These are phyloP conservation scores for Pecoramyces ruminantium DNA, from an alignment of 192 early-diverging fungal species.

Conservation along the genomic window DNA sequence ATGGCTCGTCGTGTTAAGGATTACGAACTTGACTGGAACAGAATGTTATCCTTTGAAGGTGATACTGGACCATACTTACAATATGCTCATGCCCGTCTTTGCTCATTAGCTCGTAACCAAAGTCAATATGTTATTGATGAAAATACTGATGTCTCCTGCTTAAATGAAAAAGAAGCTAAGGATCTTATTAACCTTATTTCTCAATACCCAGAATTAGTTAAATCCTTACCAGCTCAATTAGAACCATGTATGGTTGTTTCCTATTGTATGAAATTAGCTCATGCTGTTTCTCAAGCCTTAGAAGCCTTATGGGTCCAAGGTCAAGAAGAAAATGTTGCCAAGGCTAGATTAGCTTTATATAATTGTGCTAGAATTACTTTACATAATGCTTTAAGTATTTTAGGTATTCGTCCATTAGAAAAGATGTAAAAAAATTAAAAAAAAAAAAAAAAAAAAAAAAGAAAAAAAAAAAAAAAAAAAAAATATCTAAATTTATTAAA, in stretches of 20 bases:
- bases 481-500: too few relatives aligned
- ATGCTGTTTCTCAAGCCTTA: slow-evolving; percentile 58
- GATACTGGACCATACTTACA: slow-evolving; percentile 98
- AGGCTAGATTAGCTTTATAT: slow-evolving; percentile 78
- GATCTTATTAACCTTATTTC: slow-evolving; percentile 59
- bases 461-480: too few relatives aligned
- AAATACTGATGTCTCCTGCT: slow-evolving; percentile 34
- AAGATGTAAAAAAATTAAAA: slow-evolving; percentile 59
- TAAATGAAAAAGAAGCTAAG: slow-evolving; percentile 51
- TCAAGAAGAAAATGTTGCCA: slow-evolving; percentile 52
- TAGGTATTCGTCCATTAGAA: slow-evolving; percentile 71
- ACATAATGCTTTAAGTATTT: slow-evolving; percentile 64
- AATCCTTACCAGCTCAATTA: slow-evolving; percentile 33
- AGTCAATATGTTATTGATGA: slow-evolving; percentile 2
- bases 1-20: slow-evolving; percentile 78
- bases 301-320: slow-evolving; percentile 61
- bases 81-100: slow-evolving; percentile 93
- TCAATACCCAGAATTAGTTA: slow-evolving; percentile 72
- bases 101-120: slow-evolving; percentile 77
- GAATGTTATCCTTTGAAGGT: slow-evolving; percentile 91
- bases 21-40: slow-evolving; percentile 81
- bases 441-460: background rate
- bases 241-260: slow-evolving; percentile 78
- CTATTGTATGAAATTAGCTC: slow-evolving; percentile 68
- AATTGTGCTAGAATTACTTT: slow-evolving; percentile 65